phyloP scores from a whole-genome alignment of 2,329 filamentous ascomycete species.

The Chaetomium globosum region DNA sequence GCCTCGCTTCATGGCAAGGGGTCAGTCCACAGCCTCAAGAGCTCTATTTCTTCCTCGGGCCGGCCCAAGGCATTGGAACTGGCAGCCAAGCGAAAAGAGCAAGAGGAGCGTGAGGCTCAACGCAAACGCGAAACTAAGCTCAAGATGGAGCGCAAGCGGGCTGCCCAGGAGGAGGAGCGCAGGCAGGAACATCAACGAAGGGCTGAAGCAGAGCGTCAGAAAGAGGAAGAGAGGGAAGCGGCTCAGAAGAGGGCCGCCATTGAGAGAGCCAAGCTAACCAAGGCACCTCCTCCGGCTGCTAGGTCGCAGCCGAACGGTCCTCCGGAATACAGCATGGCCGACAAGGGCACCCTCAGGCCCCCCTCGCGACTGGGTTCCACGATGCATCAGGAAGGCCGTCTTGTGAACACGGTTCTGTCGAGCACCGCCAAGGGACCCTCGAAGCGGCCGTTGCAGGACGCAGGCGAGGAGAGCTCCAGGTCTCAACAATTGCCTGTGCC shows the following conservation, averaged over 20 bases:
- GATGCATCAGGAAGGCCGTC: conserved; percentile 61
- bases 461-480: conserved; percentile 57
- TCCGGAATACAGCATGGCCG: conserved; percentile 48
- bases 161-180: conserved; percentile 66
- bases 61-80: conserved; percentile 73
- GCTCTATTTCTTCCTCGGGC: conserved; percentile 62
- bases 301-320: conserved; percentile 58
- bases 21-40: conserved; percentile 64
- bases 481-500: conserved; percentile 56
- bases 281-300: conserved; percentile 62
- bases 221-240: conserved; percentile 62
- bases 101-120: conserved; percentile 78
- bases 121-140: conserved; percentile 80
- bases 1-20: conserved; percentile 62
- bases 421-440: conserved; percentile 70
- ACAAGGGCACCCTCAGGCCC: conserved; percentile 48
- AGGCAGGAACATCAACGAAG: conserved; percentile 61
- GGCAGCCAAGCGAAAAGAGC: conserved; percentile 80
- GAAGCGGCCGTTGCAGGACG: conserved; percentile 73
- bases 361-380: conserved; percentile 63
- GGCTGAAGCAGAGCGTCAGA: conserved; percentile 64
- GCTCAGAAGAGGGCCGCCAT: conserved; percentile 57
- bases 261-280: conserved; percentile 66
- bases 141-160: conserved; percentile 76
- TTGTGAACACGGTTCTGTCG: conserved; percentile 61